A percentile compares a stretch with the other conserved stretches of the same genome.
Evolutionary conservation across 2,329 filamentous ascomycete species (phyloP).

Genomic region (Acrodontium crateriforme): DNA sequence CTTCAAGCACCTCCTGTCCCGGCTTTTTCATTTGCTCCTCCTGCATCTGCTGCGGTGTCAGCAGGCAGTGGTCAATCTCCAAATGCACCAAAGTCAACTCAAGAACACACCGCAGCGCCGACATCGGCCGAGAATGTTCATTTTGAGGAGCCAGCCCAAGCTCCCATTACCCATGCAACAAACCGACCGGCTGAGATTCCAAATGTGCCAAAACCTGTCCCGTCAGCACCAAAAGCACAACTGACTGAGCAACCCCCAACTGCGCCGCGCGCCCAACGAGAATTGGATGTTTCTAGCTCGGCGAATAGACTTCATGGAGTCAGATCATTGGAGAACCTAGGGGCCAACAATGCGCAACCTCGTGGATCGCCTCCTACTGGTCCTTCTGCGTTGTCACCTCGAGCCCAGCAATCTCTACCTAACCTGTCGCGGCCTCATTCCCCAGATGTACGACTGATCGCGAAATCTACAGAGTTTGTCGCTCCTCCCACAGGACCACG

Average conservation of each 20-base stretch:
- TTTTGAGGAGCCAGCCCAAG: neutral
- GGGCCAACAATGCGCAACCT: constrained; percentile 18
- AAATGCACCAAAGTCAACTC: neutral
- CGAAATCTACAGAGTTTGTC: constrained; percentile 10
- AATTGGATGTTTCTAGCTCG: too few relatives aligned
- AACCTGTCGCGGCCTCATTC: constrained; percentile 13
- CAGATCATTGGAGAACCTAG: constrained; percentile 16
- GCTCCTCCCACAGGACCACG: constrained; percentile 19
- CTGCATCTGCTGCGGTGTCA: constrained; percentile 13
- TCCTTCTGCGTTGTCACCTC: constrained; percentile 9
- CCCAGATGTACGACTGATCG: too few relatives aligned
- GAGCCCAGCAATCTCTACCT: constrained; percentile 9
- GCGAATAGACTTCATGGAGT: constrained; percentile 17
- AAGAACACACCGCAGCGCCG: constrained; percentile 2
- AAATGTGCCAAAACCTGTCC: constrained; percentile 26
- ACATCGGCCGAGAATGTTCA: neutral
- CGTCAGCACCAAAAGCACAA: constrained; percentile 23
- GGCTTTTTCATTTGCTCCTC: constrained; percentile 31
- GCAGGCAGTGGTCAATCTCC: neutral
- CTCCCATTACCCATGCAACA: constrained; percentile 6
- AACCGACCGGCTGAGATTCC: constrained; percentile 14
- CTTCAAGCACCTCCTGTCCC: constrained; percentile 41
- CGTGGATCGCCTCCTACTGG: constrained; percentile 3
- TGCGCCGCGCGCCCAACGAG: constrained; percentile 21
- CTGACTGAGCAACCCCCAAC: constrained; percentile 15